phyloP scores from a whole-genome alignment of 2,329 filamentous ascomycete genomes.

The Hypoxylon sp. region DNA sequence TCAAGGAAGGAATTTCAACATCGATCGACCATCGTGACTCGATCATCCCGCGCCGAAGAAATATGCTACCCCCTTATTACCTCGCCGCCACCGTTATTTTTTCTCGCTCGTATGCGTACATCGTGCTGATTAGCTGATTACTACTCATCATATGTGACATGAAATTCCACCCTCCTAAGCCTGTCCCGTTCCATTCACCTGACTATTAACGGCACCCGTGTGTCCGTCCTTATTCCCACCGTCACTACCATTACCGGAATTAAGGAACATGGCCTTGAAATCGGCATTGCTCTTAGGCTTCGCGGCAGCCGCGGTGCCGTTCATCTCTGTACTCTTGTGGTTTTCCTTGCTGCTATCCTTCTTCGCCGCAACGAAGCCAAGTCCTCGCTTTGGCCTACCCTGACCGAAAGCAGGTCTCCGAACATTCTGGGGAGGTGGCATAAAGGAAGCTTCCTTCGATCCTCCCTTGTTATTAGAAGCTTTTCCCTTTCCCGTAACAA shows the following conservation, averaged over 20 bases:
- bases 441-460: constrained; percentile 56
- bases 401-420: constrained; percentile 61
- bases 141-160: constrained; percentile 19
- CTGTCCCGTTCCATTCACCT: constrained; percentile 25
- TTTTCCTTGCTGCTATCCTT: constrained; percentile 47
- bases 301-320: constrained; percentile 42
- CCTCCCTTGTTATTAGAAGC: constrained; percentile 23
- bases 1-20: constrained; percentile 41
- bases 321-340: constrained; percentile 34
- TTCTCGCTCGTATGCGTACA: constrained; percentile 20
- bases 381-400: constrained; percentile 58
- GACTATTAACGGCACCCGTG: constrained; percentile 8
- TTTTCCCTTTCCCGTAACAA: constrained; percentile 48
- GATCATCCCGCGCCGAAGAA: constrained; percentile 34
- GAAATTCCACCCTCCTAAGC: constrained; percentile 4
- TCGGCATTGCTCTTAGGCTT: constrained; percentile 69
- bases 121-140: constrained; percentile 2
- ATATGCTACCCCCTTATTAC: constrained; percentile 29
- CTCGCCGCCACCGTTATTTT: constrained; percentile 4
- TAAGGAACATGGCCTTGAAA: constrained; percentile 68
- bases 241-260: constrained; percentile 26
- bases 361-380: constrained; percentile 59
- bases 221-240: constrained; percentile 19
- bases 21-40: constrained; percentile 41
- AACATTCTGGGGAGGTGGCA: constrained; percentile 61